Percentiles rank a stretch among this genome's conserved stretches.
Evolutionary conservation across 192 early-diverging fungal species (phyloP).

Genomic region (Coemansia sp.): DNA sequence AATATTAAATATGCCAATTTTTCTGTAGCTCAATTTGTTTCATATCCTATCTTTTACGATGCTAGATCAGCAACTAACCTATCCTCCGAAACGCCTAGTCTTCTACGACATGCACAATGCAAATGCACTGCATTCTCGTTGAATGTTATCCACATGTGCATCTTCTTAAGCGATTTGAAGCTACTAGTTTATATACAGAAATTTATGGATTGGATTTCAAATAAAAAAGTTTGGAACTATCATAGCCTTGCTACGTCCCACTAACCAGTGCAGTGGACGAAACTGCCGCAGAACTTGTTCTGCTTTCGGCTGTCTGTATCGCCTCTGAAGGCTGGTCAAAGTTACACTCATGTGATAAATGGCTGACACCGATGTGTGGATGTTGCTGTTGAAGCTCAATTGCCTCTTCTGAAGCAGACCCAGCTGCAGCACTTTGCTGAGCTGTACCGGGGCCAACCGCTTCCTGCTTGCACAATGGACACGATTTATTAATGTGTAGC

Average conservation of each 20-base stretch:
- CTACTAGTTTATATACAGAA: too few relatives aligned
- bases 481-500: constrained; percentile 71
- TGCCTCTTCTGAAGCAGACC: not conserved
- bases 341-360: not conserved
- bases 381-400: constrained; percentile 9
- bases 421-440: not conserved
- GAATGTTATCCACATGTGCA: too few relatives aligned
- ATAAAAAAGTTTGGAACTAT: too few relatives aligned
- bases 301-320: not conserved
- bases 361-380: not conserved
- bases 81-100: too few relatives aligned
- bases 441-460: constrained; percentile 1
- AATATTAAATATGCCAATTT: too few relatives aligned
- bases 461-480: constrained; percentile 75
- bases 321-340: not conserved
- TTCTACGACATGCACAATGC: too few relatives aligned
- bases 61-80: too few relatives aligned
- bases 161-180: too few relatives aligned
- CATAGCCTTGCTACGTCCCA: not conserved
- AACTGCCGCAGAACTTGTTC: not conserved
- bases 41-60: too few relatives aligned
- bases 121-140: too few relatives aligned
- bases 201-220: too few relatives aligned
- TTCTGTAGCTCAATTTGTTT: too few relatives aligned
- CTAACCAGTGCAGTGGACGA: not conserved